Conservation (phyloP, 169 alveolate species). For the Babesia divergens region DNA sequence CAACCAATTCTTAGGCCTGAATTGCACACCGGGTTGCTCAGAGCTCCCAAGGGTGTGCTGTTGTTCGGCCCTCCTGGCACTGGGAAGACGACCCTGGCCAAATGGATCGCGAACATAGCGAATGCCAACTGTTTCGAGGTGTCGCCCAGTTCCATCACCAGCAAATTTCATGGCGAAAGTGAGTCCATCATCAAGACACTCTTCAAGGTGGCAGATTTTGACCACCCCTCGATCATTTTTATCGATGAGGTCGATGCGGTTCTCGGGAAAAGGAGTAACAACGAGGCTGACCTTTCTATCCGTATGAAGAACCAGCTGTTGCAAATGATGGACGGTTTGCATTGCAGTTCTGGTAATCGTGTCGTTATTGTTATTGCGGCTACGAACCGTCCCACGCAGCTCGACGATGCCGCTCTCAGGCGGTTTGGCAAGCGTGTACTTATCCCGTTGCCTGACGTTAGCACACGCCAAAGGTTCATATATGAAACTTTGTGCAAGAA, state of each 20-base stretch:
- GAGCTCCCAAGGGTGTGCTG: conserved; percentile 85
- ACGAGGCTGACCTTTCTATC: conserved; percentile 88
- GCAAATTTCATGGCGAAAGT: conserved; percentile 92
- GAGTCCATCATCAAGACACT: conserved; percentile 89
- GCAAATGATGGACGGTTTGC: conserved; percentile 92
- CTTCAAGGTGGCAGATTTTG: conserved; percentile 85
- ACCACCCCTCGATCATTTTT: conserved; percentile 89
- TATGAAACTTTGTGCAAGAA: conserved; percentile 76
- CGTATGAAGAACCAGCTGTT: conserved; percentile 90
- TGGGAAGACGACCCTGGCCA: conserved; percentile 86
- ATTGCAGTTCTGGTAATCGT: conserved; percentile 73
- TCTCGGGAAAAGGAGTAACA: conserved; percentile 82
- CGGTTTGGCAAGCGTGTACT: conserved; percentile 88
- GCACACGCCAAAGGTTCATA: conserved; percentile 82
- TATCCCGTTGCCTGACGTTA: conserved; percentile 88
- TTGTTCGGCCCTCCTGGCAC: conserved; percentile 88
- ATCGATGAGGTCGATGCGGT: conserved; percentile 93
- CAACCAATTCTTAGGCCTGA: conserved; percentile 84
- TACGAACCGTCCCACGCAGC: conserved; percentile 91
- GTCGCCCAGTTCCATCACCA: conserved; percentile 88
- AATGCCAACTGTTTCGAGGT: conserved; percentile 89
- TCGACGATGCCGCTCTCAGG: conserved; percentile 94
- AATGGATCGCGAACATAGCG: conserved; percentile 90
- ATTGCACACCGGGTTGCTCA: conserved; percentile 80
- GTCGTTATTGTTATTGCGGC: conserved; percentile 89